These are phyloP conservation scores for Earliella scabrosa DNA, from an alignment of 1,284 basidiomycete genomes.

Conservation along the genomic window DNA sequence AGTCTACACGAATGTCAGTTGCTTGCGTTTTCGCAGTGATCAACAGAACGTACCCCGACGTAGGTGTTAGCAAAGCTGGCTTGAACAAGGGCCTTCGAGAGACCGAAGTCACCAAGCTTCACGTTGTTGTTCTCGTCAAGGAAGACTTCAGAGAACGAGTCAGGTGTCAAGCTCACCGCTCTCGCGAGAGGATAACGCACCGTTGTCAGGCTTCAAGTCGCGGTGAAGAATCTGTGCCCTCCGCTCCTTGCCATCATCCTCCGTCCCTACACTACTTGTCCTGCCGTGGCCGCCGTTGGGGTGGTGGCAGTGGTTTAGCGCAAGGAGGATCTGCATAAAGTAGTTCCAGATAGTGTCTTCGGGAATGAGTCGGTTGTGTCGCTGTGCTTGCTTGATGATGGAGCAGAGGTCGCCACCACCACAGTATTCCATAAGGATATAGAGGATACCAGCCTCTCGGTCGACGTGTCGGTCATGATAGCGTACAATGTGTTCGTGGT, in stretches of 20 bases:
- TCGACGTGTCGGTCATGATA: slow-evolving; percentile 94
- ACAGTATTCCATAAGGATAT: slow-evolving; percentile 97
- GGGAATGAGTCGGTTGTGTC: slow-evolving; percentile 71
- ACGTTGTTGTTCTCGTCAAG: slow-evolving; percentile 79
- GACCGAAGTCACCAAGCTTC: slow-evolving; percentile 95
- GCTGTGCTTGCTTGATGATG: slow-evolving; percentile 80
- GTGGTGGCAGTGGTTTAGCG: slow-evolving; percentile 91
- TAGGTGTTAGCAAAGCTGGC: slow-evolving; percentile 94
- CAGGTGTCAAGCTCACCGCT: too few species aligned
- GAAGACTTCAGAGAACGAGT: slow-evolving; percentile 85
- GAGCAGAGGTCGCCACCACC: slow-evolving; percentile 91
- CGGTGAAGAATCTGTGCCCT: slow-evolving; percentile 88
- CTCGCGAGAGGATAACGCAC: slow-evolving; percentile 51
- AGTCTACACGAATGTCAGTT: slow-evolving; percentile 57
- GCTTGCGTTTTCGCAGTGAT: not conserved
- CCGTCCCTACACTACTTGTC: slow-evolving; percentile 47
- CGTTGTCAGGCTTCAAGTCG: slow-evolving; percentile 97
- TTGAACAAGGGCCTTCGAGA: slow-evolving; percentile 89
- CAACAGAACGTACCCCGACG: slow-evolving; percentile 75
- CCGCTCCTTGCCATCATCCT: slow-evolving; percentile 49
- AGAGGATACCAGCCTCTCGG: slow-evolving; percentile 87
- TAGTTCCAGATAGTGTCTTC: slow-evolving; percentile 97
- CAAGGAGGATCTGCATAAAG: slow-evolving; percentile 91
- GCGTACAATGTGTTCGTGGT: slow-evolving; percentile 94
- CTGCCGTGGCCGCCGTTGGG: slow-evolving; percentile 57